These are phyloP conservation scores for Cladosporium sphaerospermum DNA, from an alignment of 2,329 filamentous ascomycete species.

Conservation along the genomic window DNA sequence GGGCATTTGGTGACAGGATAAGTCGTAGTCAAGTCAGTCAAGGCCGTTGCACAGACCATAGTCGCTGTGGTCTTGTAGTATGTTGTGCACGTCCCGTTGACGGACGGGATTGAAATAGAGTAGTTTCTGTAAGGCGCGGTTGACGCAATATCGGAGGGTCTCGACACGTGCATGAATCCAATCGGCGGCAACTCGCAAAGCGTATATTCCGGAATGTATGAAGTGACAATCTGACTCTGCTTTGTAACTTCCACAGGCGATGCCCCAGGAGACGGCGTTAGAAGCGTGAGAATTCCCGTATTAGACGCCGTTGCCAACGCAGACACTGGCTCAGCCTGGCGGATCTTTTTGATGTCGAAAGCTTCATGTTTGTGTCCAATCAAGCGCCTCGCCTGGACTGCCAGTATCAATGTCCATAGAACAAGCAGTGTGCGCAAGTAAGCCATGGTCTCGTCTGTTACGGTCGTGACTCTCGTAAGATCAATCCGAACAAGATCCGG, in stretches of 20 bases:
- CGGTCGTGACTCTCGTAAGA: neutral
- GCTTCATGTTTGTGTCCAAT: slow-evolving; percentile 27
- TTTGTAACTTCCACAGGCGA: slow-evolving; percentile 34
- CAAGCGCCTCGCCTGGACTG: slow-evolving; percentile 18
- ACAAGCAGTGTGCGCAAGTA: slow-evolving; percentile 15
- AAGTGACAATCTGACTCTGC: slow-evolving; percentile 39
- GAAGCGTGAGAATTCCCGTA: slow-evolving; percentile 29
- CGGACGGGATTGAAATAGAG: slow-evolving; percentile 27
- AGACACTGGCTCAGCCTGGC: slow-evolving; percentile 20
- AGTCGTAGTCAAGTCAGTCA: slow-evolving; percentile 36
- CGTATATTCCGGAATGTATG: slow-evolving; percentile 37
- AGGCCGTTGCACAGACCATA: slow-evolving; percentile 39
- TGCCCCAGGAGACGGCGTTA: slow-evolving; percentile 40
- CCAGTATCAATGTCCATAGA: slow-evolving; percentile 15
- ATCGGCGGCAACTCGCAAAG: slow-evolving; percentile 37
- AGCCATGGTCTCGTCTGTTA: slow-evolving; percentile 16
- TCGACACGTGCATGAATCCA: slow-evolving; percentile 27
- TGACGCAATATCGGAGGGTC: slow-evolving; percentile 26
- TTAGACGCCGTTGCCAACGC: slow-evolving; percentile 17
- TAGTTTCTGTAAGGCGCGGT: slow-evolving; percentile 34
- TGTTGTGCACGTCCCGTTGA: slow-evolving; percentile 34
- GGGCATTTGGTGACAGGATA: slow-evolving; percentile 38
- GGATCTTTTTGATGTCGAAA: slow-evolving; percentile 17
- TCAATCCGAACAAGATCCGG: slow-evolving; percentile 1
- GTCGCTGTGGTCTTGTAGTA: slow-evolving; percentile 36